Conservation (phyloP, 176 grass and related monocot species). For the Carex cristatella region DNA sequence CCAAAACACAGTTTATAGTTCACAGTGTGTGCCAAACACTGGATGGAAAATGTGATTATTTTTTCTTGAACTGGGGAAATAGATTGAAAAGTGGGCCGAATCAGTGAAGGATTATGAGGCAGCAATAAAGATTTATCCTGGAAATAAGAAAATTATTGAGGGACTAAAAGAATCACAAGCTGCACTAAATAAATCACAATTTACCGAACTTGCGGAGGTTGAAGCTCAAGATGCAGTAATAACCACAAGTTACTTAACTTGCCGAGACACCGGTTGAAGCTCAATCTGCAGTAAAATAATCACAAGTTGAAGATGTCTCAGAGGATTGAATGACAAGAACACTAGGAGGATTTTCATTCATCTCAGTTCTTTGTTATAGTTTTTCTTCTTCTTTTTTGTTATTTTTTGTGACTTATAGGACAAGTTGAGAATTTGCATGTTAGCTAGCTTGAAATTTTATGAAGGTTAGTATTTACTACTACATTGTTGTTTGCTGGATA, state of each 20-base stretch:
- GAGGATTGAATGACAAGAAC: constrained; percentile 23
- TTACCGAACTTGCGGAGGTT: background rate
- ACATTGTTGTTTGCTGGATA: too few species aligned
- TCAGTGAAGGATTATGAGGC: constrained; percentile 67
- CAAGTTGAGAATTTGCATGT: too few species aligned
- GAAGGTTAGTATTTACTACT: too few species aligned
- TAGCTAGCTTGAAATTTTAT: too few species aligned
- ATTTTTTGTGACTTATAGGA: too few species aligned
- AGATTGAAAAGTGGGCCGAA: constrained; percentile 77
- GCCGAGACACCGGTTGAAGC: background rate
- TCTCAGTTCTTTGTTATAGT: too few species aligned
- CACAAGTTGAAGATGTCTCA: constrained; percentile 46
- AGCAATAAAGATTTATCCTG: constrained; percentile 49
- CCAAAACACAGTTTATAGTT: too few species aligned
- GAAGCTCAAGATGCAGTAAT: constrained; percentile 37
- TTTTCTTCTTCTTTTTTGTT: too few species aligned
- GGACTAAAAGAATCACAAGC: constrained; percentile 49
- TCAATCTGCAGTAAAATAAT: constrained; percentile 43
- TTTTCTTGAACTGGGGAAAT: background rate
- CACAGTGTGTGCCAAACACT: background rate
- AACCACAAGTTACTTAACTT: background rate
- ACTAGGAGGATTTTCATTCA: too few species aligned
- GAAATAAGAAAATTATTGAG: constrained; percentile 36
- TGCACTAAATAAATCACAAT: constrained; percentile 35
- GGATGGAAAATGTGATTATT: background rate